Conservation (phyloP, 371 early-diverging fungal species). For the Lichtheimia hyalospora region DNA sequence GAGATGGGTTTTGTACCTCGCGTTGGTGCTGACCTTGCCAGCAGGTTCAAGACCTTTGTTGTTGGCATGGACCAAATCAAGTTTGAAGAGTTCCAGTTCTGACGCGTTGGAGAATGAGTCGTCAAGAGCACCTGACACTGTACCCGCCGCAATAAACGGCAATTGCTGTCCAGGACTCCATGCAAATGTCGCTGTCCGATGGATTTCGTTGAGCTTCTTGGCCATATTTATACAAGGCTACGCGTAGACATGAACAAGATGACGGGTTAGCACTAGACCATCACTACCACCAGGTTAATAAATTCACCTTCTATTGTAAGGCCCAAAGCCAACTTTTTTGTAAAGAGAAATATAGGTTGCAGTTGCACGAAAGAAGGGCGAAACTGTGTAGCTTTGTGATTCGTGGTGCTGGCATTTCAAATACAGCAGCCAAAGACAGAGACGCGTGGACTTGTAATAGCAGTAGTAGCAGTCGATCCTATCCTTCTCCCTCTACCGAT, state of each 20-base stretch:
- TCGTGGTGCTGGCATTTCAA: no score
- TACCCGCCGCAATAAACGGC: conserved; percentile 87
- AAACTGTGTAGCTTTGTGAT: neutral
- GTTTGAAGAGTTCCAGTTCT: conserved; percentile 87
- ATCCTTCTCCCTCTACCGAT: no score
- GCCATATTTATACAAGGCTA: conserved; percentile 27
- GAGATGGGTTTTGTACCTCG: conserved; percentile 52
- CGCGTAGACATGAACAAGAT: conserved; percentile 1
- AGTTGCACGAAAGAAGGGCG: conserved; percentile 1
- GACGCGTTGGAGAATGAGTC: conserved; percentile 92
- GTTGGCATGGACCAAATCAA: conserved; percentile 59
- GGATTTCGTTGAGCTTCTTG: conserved; percentile 67
- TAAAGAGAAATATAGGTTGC: neutral
- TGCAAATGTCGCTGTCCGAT: conserved; percentile 80
- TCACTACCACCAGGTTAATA: neutral
- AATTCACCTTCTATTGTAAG: neutral
- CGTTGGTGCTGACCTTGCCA: conserved; percentile 61
- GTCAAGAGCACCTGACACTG: conserved; percentile 96
- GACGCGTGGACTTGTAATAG: no score
- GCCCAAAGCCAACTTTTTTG: neutral
- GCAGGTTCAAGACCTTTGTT: conserved; percentile 43
- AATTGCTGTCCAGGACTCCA: conserved; percentile 80
- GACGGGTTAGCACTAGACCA: neutral
- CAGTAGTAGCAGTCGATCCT: no score
- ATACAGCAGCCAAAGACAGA: no score